These are phyloP conservation scores for Nakazawaea molendinolei DNA, from an alignment of 805 yeast species.

Conservation along the genomic window DNA sequence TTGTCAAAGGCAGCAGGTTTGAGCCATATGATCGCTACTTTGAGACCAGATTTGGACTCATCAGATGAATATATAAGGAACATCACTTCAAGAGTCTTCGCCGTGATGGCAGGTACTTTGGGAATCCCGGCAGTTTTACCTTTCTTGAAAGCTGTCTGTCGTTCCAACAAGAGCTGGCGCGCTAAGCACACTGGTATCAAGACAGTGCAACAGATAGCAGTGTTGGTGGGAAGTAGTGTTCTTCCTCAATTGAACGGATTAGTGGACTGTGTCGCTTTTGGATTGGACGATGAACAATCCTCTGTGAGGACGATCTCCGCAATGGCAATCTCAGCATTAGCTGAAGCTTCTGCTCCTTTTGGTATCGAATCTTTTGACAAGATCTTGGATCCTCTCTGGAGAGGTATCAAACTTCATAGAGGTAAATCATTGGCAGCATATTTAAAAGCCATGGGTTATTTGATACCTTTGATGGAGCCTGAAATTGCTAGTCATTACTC, in stretches of 20 bases:
- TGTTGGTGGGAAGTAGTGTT: conserved; percentile 61
- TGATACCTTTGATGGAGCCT: conserved; percentile 81
- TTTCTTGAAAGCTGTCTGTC: conserved; percentile 73
- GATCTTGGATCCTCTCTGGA: conserved; percentile 72
- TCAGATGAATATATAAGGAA: conserved; percentile 77
- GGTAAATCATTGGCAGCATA: conserved; percentile 76
- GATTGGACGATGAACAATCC: conserved; percentile 60
- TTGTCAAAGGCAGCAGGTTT: conserved; percentile 79
- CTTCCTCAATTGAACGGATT: conserved; percentile 67
- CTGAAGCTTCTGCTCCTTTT: conserved; percentile 78
- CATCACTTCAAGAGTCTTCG: conserved; percentile 70
- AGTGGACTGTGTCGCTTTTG: conserved; percentile 51
- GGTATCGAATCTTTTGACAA: conserved; percentile 85
- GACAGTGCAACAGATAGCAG: conserved; percentile 69
- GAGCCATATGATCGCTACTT: conserved; percentile 66
- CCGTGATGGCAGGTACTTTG: conserved; percentile 74
- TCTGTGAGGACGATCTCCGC: conserved; percentile 70
- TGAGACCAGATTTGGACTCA: conserved; percentile 79
- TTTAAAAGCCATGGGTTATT: conserved; percentile 67
- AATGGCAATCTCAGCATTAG: conserved; percentile 61
- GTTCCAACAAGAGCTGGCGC: conserved; percentile 70
- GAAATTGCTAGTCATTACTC: conserved; percentile 79
- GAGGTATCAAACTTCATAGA: conserved; percentile 66
- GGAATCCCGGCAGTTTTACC: conserved; percentile 73
- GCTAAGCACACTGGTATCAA: conserved; percentile 81